Evolutionary conservation across 768 basidiomycete species (phyloP).

Genomic region (Porphyrellus cyaneotinctus): DNA sequence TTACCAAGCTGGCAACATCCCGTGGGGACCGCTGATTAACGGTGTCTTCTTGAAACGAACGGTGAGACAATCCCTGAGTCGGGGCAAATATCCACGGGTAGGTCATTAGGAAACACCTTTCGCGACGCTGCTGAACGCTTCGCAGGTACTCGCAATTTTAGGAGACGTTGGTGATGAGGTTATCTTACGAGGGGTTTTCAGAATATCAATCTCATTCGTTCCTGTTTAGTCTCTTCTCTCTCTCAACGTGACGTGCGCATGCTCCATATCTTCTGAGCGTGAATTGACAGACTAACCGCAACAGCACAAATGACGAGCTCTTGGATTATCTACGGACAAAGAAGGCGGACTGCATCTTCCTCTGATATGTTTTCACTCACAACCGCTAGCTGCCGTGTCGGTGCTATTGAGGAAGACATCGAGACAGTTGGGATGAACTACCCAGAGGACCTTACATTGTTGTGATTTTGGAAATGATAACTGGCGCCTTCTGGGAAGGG

Average conservation of each 20-base stretch:
- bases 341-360: too few species aligned
- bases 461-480: neutral
- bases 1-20: conserved; percentile 7
- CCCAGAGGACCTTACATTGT: conserved; percentile 1
- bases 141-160: neutral
- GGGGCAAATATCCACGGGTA: conserved; percentile 33
- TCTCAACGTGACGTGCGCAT: conserved; percentile 23
- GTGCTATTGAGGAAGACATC: conserved; percentile 5
- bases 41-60: neutral
- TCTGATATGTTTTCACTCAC: neutral
- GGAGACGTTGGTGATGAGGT: conserved; percentile 2
- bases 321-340: too few species aligned
- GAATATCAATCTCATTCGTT: neutral
- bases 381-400: conserved; percentile 10
- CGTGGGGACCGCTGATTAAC: conserved; percentile 12
- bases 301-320: neutral
- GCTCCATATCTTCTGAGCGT: neutral
- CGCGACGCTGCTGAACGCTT: neutral
- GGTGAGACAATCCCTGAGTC: neutral
- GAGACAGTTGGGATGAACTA: neutral
- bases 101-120: neutral
- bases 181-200: neutral
- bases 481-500: conserved; percentile 8
- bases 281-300: neutral
- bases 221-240: conserved; percentile 25